phyloP scores from a whole-genome alignment of 768 basidiomycete genomes.

The Clathrus columnatus region DNA sequence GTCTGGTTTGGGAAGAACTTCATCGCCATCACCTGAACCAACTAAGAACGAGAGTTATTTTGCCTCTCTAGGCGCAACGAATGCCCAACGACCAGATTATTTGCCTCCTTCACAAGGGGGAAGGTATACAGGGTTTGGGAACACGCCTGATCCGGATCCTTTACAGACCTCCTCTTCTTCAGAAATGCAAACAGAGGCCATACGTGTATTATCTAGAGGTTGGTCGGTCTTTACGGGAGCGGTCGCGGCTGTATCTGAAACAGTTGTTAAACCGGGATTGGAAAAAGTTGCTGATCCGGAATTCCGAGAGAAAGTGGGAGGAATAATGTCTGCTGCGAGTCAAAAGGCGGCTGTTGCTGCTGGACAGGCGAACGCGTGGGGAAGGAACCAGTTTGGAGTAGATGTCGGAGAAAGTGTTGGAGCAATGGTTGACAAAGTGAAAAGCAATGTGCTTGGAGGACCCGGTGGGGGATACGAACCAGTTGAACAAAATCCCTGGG shows the following conservation, averaged over 20 bases:
- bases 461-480: slow-evolving; percentile 31
- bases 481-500: slow-evolving; percentile 24
- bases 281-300: slow-evolving; percentile 73
- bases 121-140: slow-evolving; percentile 89
- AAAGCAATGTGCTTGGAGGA: slow-evolving; percentile 45
- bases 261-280: slow-evolving; percentile 85
- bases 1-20: slow-evolving; percentile 41
- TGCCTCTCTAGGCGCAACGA: slow-evolving; percentile 70
- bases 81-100: slow-evolving; percentile 66
- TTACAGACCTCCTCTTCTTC: slow-evolving; percentile 53
- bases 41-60: slow-evolving; percentile 84
- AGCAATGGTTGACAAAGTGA: slow-evolving; percentile 57
- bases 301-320: slow-evolving; percentile 65
- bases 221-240: slow-evolving; percentile 95
- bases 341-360: slow-evolving; percentile 56
- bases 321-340: slow-evolving; percentile 63
- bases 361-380: slow-evolving; percentile 65
- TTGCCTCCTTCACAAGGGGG: slow-evolving; percentile 92
- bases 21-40: slow-evolving; percentile 38
- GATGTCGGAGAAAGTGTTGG: slow-evolving; percentile 77
- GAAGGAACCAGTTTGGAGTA: slow-evolving; percentile 67
- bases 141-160: slow-evolving; percentile 53
- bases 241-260: slow-evolving; percentile 68
- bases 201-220: slow-evolving; percentile 81
- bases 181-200: slow-evolving; percentile 82